Evolutionary conservation across 1,284 basidiomycete genomes (phyloP).

Genomic region (Clitocybe nebularis): DNA sequence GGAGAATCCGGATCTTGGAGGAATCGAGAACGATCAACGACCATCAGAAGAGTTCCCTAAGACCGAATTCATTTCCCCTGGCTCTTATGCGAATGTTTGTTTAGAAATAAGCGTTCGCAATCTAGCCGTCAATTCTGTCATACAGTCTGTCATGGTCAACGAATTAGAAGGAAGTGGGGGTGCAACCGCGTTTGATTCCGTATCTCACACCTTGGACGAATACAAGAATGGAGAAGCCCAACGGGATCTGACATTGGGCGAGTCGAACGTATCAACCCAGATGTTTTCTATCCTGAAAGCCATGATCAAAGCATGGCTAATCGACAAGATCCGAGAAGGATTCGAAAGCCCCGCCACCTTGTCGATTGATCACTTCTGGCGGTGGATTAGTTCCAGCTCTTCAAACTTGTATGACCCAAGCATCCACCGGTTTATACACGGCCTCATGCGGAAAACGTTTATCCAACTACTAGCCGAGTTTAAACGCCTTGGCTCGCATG

Average conservation of each 20-base stretch:
- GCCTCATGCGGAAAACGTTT: slow-evolving; percentile 97
- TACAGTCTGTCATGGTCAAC: slow-evolving; percentile 94
- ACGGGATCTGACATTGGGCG: slow-evolving; percentile 82
- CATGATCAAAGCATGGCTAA: slow-evolving; percentile 91
- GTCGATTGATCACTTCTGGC: slow-evolving; percentile 91
- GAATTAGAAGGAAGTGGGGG: slow-evolving; percentile 95
- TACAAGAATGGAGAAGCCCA: slow-evolving; percentile 79
- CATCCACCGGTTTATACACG: slow-evolving; percentile 90
- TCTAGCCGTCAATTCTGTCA: slow-evolving; percentile 90
- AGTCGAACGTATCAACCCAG: slow-evolving; percentile 88
- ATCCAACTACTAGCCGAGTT: slow-evolving; percentile 97
- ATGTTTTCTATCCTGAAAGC: slow-evolving; percentile 84
- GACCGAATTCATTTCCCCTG: slow-evolving; percentile 84
- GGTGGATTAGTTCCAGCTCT: slow-evolving; percentile 87
- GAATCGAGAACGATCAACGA: slow-evolving; percentile 84
- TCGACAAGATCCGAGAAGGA: slow-evolving; percentile 76
- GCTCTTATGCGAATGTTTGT: slow-evolving; percentile 91
- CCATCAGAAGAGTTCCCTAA: slow-evolving; percentile 77
- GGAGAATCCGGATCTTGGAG: slow-evolving; percentile 91
- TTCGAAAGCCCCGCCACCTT: slow-evolving; percentile 62
- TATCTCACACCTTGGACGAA: slow-evolving; percentile 89
- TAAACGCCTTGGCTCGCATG: slow-evolving; percentile 89
- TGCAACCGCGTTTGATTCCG: slow-evolving; percentile 89
- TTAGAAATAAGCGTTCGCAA: slow-evolving; percentile 89
- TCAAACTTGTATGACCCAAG: slow-evolving; percentile 93